Evolutionary conservation across 2,329 filamentous ascomycete genomes (phyloP).

Genomic region (Tolypocladium guangdongense): DNA sequence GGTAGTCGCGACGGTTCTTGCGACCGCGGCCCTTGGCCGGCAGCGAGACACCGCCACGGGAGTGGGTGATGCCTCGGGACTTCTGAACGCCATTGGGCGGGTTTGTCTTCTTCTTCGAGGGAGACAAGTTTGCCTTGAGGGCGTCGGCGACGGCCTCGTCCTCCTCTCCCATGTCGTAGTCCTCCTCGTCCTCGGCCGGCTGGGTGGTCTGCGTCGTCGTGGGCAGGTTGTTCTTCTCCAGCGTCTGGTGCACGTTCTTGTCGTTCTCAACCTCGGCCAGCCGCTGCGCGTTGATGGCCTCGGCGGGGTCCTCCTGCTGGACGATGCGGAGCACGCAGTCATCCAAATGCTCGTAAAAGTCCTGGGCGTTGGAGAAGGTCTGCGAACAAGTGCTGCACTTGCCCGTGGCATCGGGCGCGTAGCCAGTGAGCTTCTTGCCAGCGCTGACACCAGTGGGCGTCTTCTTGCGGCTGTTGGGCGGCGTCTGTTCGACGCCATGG

Average conservation of each 20-base stretch:
- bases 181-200: slow-evolving; percentile 42
- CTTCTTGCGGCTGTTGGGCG: slow-evolving; percentile 83
- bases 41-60: slow-evolving; percentile 58
- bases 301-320: slow-evolving; percentile 58
- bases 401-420: slow-evolving; percentile 70
- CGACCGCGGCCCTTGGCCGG: slow-evolving; percentile 53
- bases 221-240: slow-evolving; percentile 52
- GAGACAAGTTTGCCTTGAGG: slow-evolving; percentile 32
- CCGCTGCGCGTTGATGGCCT: slow-evolving; percentile 57
- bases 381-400: slow-evolving; percentile 92
- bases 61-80: slow-evolving; percentile 66
- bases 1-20: slow-evolving; percentile 90
- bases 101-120: slow-evolving; percentile 42
- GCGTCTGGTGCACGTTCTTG: slow-evolving; percentile 47
- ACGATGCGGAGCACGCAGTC: slow-evolving; percentile 63
- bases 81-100: slow-evolving; percentile 49
- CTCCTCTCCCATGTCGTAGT: slow-evolving; percentile 42
- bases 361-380: slow-evolving; percentile 86
- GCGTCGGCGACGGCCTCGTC: slow-evolving; percentile 30
- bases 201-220: slow-evolving; percentile 27
- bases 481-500: slow-evolving; percentile 85
- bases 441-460: slow-evolving; percentile 25
- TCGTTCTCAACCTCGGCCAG: slow-evolving; percentile 57
- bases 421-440: slow-evolving; percentile 57
- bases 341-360: slow-evolving; percentile 96